Conservation (phyloP, 495 filamentous ascomycete genomes). For the Lophiostoma macrostomum region DNA sequence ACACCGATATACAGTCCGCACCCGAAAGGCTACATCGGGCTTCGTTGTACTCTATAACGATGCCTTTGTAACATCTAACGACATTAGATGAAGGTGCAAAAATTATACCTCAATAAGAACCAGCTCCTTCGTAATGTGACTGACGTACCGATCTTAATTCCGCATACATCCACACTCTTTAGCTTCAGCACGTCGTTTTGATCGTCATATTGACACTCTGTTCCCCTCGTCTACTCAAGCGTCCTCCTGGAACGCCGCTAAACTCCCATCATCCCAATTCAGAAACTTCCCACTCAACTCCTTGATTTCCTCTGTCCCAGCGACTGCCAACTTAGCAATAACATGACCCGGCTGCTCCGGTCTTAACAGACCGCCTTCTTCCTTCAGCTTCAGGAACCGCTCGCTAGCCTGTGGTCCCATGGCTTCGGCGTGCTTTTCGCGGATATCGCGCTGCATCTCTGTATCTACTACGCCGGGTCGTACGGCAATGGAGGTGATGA, state of each 20-base stretch:
- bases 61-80: no score
- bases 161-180: no score
- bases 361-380: constrained; percentile 64
- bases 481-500: constrained; percentile 66
- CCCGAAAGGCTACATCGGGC: no score
- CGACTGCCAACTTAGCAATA: constrained; percentile 71
- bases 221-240: no score
- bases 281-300: constrained; percentile 63
- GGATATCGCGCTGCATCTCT: constrained; percentile 83
- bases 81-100: no score
- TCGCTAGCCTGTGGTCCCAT: constrained; percentile 65
- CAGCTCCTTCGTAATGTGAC: no score
- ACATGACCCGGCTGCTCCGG: constrained; percentile 84
- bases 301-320: constrained; percentile 56
- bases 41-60: no score
- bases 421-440: constrained; percentile 61
- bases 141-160: no score
- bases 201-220: no score
- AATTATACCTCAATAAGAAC: no score
- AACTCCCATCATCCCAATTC: constrained; percentile 25
- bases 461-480: constrained; percentile 88
- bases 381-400: constrained; percentile 68
- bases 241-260: constrained; percentile 16
- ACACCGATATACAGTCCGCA: no score
- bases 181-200: no score